phyloP scores from a whole-genome alignment of 2,329 filamentous ascomycete species.

The Talaromyces pinophilus region DNA sequence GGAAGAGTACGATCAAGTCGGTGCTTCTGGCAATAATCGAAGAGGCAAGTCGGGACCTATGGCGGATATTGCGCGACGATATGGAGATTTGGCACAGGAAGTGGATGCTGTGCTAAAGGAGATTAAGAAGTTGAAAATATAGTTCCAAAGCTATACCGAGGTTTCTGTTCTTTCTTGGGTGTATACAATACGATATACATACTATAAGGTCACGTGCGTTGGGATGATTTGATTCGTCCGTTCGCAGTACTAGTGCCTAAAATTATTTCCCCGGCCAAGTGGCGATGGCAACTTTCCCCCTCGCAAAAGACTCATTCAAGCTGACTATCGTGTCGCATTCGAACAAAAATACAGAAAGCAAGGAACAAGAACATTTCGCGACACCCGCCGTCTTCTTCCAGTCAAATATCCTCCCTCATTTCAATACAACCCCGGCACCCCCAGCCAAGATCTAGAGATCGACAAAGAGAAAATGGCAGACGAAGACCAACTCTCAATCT shows the following conservation, averaged over 20 bases:
- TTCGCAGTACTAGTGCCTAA: neutral
- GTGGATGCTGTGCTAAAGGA: slow-evolving; percentile 41
- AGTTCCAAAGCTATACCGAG: neutral
- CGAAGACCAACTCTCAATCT: slow-evolving; percentile 67
- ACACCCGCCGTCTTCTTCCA: too few species aligned
- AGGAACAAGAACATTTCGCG: neutral
- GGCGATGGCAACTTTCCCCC: neutral
- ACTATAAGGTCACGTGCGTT: neutral
- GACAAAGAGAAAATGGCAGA: slow-evolving; percentile 55
- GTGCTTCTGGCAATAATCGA: slow-evolving; percentile 20
- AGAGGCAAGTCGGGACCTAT: slow-evolving; percentile 30
- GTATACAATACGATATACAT: neutral
- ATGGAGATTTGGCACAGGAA: slow-evolving; percentile 41
- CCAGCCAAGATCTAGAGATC: too few species aligned
- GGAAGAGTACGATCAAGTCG: slow-evolving; percentile 37
- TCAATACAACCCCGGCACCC: too few species aligned
- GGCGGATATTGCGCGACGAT: slow-evolving; percentile 41
- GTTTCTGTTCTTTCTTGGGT: neutral
- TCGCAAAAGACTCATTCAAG: neutral
- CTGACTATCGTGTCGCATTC: neutral
- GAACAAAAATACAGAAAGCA: neutral
- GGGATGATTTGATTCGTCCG: neutral
- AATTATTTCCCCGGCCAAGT: slow-evolving; percentile 8
- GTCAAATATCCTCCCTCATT: too few species aligned
- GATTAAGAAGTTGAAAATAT: slow-evolving; percentile 34